phyloP scores from a whole-genome alignment of 768 basidiomycete species.

The Atractiella rhizophila region DNA sequence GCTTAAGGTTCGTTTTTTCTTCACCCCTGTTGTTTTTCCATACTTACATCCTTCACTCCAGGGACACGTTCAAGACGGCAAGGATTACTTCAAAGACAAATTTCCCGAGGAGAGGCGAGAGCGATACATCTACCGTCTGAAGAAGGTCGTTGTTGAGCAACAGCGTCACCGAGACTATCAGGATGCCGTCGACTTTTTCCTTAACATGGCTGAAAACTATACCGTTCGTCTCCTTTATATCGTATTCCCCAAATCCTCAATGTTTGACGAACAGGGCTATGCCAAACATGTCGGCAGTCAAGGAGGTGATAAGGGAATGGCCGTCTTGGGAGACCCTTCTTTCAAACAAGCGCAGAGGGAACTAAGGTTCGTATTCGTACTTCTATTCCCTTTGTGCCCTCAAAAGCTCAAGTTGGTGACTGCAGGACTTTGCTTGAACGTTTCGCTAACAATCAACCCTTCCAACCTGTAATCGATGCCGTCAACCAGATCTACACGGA shows the following conservation, averaged over 20 bases:
- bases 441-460: constrained; percentile 49
- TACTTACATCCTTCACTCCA: constrained; percentile 4
- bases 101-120: constrained; percentile 77
- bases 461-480: constrained; percentile 44
- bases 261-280: no score
- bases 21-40: not conserved
- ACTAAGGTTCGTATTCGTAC: constrained; percentile 35
- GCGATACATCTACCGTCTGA: constrained; percentile 73
- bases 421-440: constrained; percentile 69
- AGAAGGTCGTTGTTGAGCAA: constrained; percentile 77
- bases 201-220: constrained; percentile 23
- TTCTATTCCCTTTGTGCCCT: no score
- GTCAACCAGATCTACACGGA: constrained; percentile 48
- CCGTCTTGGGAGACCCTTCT: constrained; percentile 28
- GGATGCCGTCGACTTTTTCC: constrained; percentile 29
- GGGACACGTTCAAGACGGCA: constrained; percentile 34
- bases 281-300: constrained; percentile 26
- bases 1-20: constrained; percentile 14
- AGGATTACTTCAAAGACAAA: constrained; percentile 48
- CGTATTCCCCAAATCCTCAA: no score
- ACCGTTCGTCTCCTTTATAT: no score
- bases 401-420: no score
- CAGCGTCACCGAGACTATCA: constrained; percentile 82
- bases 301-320: constrained; percentile 20
- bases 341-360: constrained; percentile 29